A percentile compares a stretch with the other conserved stretches of the same genome.
Evolutionary conservation across 305 asterid species (phyloP).

Genomic region (Fraxinus velutina): DNA sequence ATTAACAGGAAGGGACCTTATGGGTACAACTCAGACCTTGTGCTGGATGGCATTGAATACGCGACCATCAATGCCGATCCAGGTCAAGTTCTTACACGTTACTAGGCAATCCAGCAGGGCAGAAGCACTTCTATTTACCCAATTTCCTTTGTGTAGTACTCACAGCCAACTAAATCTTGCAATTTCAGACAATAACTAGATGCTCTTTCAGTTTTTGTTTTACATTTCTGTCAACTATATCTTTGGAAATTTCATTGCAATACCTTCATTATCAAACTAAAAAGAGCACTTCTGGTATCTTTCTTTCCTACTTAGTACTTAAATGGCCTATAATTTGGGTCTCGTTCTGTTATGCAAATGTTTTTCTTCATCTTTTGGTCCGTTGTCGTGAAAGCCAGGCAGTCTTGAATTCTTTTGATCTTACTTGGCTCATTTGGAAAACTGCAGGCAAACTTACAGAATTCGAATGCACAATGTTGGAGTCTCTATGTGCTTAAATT

Average conservation of each 20-base stretch:
- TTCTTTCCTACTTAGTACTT: not conserved
- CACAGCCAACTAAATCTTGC: not conserved
- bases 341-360: not conserved
- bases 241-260: not conserved
- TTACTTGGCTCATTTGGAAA: not conserved
- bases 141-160: not conserved
- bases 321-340: not conserved
- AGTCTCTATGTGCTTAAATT: slow-evolving; percentile 74
- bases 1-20: slow-evolving; percentile 93
- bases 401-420: not conserved
- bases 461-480: slow-evolving; percentile 89
- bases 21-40: slow-evolving; percentile 68
- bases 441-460: slow-evolving; percentile 79
- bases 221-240: not conserved
- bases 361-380: not conserved
- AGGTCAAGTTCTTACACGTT: slow-evolving; percentile 32
- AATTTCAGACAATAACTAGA: not conserved
- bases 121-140: not conserved
- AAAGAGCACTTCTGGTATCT: not conserved
- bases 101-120: not conserved
- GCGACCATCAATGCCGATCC: slow-evolving; percentile 76
- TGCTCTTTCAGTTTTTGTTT: not conserved
- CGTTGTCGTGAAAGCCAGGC: not conserved
- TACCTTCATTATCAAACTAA: not conserved
- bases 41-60: slow-evolving; percentile 70